Conservation (phyloP, 345 rosid genomes). For the Brassica rapa region DNA sequence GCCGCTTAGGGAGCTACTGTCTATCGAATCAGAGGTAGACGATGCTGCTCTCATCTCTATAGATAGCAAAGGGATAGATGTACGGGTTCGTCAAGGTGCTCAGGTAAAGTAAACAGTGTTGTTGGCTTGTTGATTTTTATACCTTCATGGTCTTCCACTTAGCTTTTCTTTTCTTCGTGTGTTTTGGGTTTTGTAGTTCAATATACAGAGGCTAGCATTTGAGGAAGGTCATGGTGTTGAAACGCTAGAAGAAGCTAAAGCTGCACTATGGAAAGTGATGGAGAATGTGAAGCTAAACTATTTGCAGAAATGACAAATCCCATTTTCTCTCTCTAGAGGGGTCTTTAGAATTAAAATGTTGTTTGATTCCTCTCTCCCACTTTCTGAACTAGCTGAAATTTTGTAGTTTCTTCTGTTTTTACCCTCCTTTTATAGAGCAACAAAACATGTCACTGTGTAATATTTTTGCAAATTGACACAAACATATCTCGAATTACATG, state of each 20-base stretch:
- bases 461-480: neutral
- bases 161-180: neutral
- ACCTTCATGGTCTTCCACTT: neutral
- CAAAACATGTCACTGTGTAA: neutral
- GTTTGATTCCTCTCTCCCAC: neutral
- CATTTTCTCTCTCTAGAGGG: slow-evolving; percentile 1
- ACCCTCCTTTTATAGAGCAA: slow-evolving; percentile 13
- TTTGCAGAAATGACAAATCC: slow-evolving; percentile 44
- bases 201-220: slow-evolving; percentile 82
- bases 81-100: slow-evolving; percentile 94
- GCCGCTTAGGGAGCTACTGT: slow-evolving; percentile 70
- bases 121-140: neutral
- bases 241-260: slow-evolving; percentile 88
- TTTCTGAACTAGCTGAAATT: slow-evolving; percentile 20
- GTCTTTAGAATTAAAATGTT: neutral
- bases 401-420: slow-evolving; percentile 15
- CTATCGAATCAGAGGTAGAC: slow-evolving; percentile 70
- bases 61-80: slow-evolving; percentile 92
- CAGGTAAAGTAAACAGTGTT: slow-evolving; percentile 59
- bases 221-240: slow-evolving; percentile 74
- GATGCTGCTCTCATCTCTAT: slow-evolving; percentile 95
- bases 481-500: neutral
- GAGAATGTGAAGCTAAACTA: slow-evolving; percentile 59
- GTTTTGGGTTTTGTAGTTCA: slow-evolving; percentile 56
- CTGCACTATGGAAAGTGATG: slow-evolving; percentile 73